Conservation (phyloP, 768 basidiomycete genomes). For the Candolleomyces eurysporus region DNA sequence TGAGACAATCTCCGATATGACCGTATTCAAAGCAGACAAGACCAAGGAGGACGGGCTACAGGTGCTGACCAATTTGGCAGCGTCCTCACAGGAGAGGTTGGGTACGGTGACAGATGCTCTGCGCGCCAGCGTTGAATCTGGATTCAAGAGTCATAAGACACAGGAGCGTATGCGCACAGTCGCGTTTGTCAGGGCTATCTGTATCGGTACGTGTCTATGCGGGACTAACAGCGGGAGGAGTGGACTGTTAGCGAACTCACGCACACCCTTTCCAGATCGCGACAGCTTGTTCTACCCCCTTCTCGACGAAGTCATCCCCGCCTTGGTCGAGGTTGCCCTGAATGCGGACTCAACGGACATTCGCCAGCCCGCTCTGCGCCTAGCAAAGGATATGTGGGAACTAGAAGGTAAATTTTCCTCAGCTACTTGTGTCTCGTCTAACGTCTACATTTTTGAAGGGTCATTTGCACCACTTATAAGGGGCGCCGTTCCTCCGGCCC, state of each 20-base stretch:
- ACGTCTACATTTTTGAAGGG: not conserved
- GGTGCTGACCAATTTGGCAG: not conserved
- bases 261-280: too few relatives aligned
- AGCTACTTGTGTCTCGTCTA: not conserved
- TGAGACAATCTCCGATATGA: not conserved
- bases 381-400: not conserved
- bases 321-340: not conserved
- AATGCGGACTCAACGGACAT: not conserved
- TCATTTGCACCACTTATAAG: not conserved
- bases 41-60: not conserved
- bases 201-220: too few relatives aligned
- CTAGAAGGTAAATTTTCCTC: not conserved
- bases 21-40: not conserved
- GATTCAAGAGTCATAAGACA: not conserved
- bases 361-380: not conserved
- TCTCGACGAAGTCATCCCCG: not conserved
- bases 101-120: not conserved
- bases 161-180: too few relatives aligned
- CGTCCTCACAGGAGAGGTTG: not conserved
- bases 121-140: too few relatives aligned
- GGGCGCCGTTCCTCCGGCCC: not conserved
- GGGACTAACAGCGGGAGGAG: too few relatives aligned
- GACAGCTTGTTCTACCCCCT: not conserved
- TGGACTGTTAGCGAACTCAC: too few relatives aligned
- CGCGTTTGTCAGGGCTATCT: too few relatives aligned